Evolutionary conservation across 2,329 filamentous ascomycete species (phyloP).

Genomic region (Passalora sequoiae): DNA sequence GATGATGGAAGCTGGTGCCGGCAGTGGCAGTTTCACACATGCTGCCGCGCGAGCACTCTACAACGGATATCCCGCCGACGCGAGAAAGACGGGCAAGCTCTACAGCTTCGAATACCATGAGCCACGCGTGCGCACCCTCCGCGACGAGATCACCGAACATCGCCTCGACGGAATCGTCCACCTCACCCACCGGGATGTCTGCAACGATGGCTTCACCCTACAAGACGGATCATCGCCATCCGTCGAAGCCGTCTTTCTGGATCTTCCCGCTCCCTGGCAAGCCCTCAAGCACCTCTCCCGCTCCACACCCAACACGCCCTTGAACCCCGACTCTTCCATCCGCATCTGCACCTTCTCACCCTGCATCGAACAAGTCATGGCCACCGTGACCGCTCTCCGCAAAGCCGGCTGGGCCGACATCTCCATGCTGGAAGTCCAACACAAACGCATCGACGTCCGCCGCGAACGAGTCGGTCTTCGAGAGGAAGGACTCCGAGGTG

Average conservation of each 20-base stretch:
- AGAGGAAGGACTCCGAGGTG: conserved; percentile 60
- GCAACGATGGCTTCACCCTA: conserved; percentile 66
- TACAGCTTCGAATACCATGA: conserved; percentile 81
- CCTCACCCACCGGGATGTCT: conserved; percentile 75
- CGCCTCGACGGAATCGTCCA: conserved; percentile 61
- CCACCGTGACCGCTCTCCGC: conserved; percentile 75
- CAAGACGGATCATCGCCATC: conserved; percentile 40
- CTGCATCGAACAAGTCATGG: conserved; percentile 91
- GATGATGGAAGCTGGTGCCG: conserved; percentile 75
- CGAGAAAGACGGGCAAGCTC: conserved; percentile 55
- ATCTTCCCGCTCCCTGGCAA: conserved; percentile 75
- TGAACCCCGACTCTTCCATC: conserved; percentile 67
- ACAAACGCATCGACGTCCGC: conserved; percentile 73
- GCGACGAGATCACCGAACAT: conserved; percentile 64
- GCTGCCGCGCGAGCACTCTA: conserved; percentile 71
- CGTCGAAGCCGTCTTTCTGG: conserved; percentile 70
- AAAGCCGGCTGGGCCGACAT: conserved; percentile 84
- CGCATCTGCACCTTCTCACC: conserved; percentile 93
- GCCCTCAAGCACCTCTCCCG: conserved; percentile 71
- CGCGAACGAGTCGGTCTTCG: conserved; percentile 74
- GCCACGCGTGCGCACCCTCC: conserved; percentile 63
- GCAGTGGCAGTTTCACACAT: conserved; percentile 79
- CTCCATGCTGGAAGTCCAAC: conserved; percentile 82
- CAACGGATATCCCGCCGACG: conserved; percentile 54
- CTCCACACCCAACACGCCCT: conserved; percentile 41